phyloP scores from a whole-genome alignment of 768 basidiomycete species.

The Lentinula raphanica region DNA sequence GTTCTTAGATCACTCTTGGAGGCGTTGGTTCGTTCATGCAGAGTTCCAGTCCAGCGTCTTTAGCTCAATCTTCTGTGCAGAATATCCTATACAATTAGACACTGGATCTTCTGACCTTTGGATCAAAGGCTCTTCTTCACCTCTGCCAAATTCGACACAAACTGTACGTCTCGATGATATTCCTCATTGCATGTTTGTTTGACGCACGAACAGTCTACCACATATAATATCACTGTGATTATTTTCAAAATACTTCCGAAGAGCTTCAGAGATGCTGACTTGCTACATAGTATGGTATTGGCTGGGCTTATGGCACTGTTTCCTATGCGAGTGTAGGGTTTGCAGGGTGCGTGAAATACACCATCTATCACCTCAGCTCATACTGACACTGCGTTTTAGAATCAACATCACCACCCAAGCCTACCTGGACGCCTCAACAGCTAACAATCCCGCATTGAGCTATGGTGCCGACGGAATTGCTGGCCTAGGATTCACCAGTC shows the following conservation, averaged over 20 bases:
- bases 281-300: slow-evolving; percentile 64
- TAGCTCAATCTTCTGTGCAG: slow-evolving; percentile 29
- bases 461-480: slow-evolving; percentile 70
- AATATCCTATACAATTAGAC: slow-evolving; percentile 72
- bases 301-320: slow-evolving; percentile 68
- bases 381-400: slow-evolving; percentile 28
- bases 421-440: slow-evolving; percentile 55
- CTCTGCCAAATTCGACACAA: slow-evolving; percentile 42
- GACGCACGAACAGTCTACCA: slow-evolving; percentile 37
- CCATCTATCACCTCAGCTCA: background rate
- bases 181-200: too few relatives aligned
- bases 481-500: slow-evolving; percentile 73
- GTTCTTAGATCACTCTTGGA: slow-evolving; percentile 58
- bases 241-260: background rate
- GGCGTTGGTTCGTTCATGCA: slow-evolving; percentile 42
- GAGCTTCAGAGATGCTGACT: slow-evolving; percentile 2
- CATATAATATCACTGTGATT: slow-evolving; percentile 61
- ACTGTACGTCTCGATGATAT: slow-evolving; percentile 38
- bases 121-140: slow-evolving; percentile 44
- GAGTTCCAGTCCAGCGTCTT: background rate
- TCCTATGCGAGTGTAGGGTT: slow-evolving; percentile 61
- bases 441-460: slow-evolving; percentile 66
- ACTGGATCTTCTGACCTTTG: slow-evolving; percentile 85
- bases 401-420: slow-evolving; percentile 66
- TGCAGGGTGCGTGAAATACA: slow-evolving; percentile 48